Evolutionary conservation across 139 green algal species (phyloP).

Genomic region (Penium margaritaceum): DNA sequence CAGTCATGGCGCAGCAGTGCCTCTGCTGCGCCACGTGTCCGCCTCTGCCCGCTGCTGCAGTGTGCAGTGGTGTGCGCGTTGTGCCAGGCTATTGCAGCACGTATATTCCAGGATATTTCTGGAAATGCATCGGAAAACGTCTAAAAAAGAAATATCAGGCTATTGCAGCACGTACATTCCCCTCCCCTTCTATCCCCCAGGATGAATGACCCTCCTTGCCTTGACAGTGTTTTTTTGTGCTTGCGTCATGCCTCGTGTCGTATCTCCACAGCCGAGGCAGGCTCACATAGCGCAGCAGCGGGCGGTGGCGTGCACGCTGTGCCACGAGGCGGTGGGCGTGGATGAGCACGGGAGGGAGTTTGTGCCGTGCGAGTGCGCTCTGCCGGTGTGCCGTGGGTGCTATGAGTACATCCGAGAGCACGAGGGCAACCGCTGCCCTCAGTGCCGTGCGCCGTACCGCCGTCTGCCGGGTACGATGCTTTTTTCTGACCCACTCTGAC

Average conservation of each 20-base stretch:
- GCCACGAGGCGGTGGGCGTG: constrained; percentile 3
- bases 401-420: constrained; percentile 40
- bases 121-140: too few species aligned
- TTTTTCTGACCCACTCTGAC: too few species aligned
- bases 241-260: neutral
- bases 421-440: constrained; percentile 28
- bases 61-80: too few species aligned
- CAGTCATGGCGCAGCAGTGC: too few species aligned
- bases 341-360: constrained; percentile 32
- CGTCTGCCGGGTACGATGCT: neutral
- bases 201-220: neutral
- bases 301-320: constrained; percentile 8
- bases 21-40: too few species aligned
- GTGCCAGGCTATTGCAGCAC: too few species aligned
- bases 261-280: neutral
- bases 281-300: neutral
- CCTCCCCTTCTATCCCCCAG: neutral
- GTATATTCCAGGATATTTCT: too few species aligned
- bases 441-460: constrained; percentile 16
- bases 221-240: neutral
- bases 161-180: too few species aligned
- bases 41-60: too few species aligned
- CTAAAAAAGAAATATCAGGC: too few species aligned
- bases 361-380: constrained; percentile 42
- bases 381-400: constrained; percentile 35